A percentile compares a stretch with the other conserved stretches of the same genome.
Evolutionary conservation across 768 basidiomycete species (phyloP).

Genomic region (Tulasnella calospora): DNA sequence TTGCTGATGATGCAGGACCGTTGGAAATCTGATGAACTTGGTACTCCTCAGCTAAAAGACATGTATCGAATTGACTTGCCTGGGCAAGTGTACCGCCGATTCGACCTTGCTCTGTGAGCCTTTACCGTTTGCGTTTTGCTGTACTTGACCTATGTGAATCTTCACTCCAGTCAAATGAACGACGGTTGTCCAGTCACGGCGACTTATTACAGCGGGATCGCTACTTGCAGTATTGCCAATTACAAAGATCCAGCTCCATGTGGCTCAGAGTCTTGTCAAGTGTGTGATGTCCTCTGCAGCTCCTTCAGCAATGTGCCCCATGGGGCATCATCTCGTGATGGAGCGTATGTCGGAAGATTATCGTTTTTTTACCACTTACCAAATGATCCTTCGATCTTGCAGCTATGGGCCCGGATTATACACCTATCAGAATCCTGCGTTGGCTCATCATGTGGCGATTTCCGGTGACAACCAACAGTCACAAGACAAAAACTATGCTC

Average conservation of each 20-base stretch:
- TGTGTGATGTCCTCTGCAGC: not conserved
- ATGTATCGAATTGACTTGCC: not conserved
- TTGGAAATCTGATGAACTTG: not conserved
- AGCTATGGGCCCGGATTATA: not conserved
- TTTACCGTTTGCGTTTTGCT: too few species aligned
- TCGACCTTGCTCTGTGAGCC: not conserved
- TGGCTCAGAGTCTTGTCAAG: not conserved
- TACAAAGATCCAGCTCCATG: not conserved
- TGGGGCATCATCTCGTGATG: not conserved
- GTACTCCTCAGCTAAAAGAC: not conserved
- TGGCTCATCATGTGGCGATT: not conserved
- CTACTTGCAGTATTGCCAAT: not conserved
- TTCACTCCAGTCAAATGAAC: not conserved
- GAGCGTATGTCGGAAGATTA: not conserved
- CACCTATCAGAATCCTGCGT: not conserved
- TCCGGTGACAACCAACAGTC: not conserved
- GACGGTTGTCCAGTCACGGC: not conserved
- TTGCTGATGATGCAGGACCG: not conserved
- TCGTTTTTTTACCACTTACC: not conserved
- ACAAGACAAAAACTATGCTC: not conserved
- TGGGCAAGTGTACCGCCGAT: not conserved
- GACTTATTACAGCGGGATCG: not conserved
- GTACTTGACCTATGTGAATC: too few species aligned
- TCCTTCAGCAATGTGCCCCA: not conserved
- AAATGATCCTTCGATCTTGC: not conserved